Base-by-base conservation (phyloP, 2,329 filamentous ascomycete species). In the Dothistroma pini region DNA sequence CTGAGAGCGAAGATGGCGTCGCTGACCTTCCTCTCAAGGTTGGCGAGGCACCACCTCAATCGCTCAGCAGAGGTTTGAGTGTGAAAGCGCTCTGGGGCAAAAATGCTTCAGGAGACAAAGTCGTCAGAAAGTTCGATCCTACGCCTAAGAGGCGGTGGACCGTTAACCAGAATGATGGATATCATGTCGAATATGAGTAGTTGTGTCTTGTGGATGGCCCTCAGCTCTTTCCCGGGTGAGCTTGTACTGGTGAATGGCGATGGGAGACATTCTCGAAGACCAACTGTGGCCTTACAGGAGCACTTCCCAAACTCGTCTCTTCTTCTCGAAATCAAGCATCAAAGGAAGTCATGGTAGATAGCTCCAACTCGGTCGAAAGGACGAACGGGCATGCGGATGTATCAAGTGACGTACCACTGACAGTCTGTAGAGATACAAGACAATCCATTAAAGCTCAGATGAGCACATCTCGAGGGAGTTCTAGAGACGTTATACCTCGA, bases 1-100 rank as follows among this genome's bases (percentile, higher is more conserved):
- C 57, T 31, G 57, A 59, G 14, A 60, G 32, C 50, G 59, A 55
- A 38, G 65, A 67, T 48, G 59, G 63, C 32, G 31, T 63, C n/a
- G 56, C 58, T 9, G 60, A 66, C 44, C 58, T 67, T 32, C 65
- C 61, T 4, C 52, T 44, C 41, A 44, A 49, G n/a, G 58, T 67
- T 56, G 44, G 58, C 22, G 57, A 62, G 2, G 61, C 64, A 38
- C 60, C 67, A 0, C 69, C 69, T 5, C 54, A 60, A 6, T 61
- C 60, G n/a, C 58, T 70, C 5, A 64, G 62, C 29, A 51, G 68
- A 41, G 67, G 67, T n/a, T 55, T 73, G 9, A 73, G 69, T 68
- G 69, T 68, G 63, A 69, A 75, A 49, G 77, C 77, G 1, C 75
- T 81, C 6, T 81, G 79, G 79, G 78, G 78, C 0, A 73, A 72